Evolutionary conservation across 225 moss, liverwort and hornwort genomes (phyloP), one percentile per base, ranked within the genome.

Genomic region (Pleurozium schreberi): DNA sequence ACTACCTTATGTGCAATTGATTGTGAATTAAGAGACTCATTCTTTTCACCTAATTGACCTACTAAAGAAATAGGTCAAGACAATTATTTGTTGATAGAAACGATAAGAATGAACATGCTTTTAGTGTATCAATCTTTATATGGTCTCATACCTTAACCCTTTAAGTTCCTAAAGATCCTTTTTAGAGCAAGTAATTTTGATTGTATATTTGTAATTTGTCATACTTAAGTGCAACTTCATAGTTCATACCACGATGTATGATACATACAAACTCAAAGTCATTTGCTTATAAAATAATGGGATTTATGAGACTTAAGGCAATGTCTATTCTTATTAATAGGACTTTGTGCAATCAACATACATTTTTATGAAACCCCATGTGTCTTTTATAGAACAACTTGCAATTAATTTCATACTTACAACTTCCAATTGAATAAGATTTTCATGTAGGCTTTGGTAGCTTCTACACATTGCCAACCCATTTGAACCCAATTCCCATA

Each of bases 21-120:
- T 1, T 6, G 4, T 7, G 14, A 63, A 31, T 62, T 62, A 1
- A 65, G 10, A 18, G 17, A 65, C 5, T 8, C 10, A 65, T 18
- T 67, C 5, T 38, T 38, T 2, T 68, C 1, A 2, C 6, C 12
- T 67, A 12, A 68, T n/a, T 68, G n/a, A 11, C 12, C 0, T 68
- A 12, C 1, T 21, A 2, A 68, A n/a, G n/a, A n/a, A n/a, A 2
- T n/a, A n/a, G 12, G 1, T 68, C 12, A 68, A 68, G 12, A 0
- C n/a, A n/a, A 68, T 4, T 68, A 4, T 3, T 22, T 38, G n/a
- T 67, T 6, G 3, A 14, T 19, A 10, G 3, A 21, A 36, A n/a
- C 12, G 6, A 12, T n/a, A 21, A n/a, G 12, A n/a, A 1, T 38
- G 42, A 42, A 5, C 4, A 71, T 43, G 15, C 9, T 43, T 71